Percentiles rank a stretch among this genome's conserved stretches.
phyloP scores from a whole-genome alignment of 805 yeast species.

The Kodamaea leandrae region DNA sequence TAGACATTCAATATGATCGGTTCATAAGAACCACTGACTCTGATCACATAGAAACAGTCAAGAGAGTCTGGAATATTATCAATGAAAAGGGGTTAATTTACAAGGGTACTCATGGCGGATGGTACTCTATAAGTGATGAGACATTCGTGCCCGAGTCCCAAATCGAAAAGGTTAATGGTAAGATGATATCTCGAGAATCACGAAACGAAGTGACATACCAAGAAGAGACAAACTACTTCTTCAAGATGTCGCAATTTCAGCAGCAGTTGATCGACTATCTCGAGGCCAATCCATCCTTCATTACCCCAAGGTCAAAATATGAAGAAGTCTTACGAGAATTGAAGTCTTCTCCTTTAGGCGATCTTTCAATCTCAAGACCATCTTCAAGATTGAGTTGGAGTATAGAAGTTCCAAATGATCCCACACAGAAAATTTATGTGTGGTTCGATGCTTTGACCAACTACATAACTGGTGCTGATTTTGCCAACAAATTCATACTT shows the following conservation, averaged over 20 bases:
- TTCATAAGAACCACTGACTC: slow-evolving; percentile 88
- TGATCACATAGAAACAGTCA: slow-evolving; percentile 70
- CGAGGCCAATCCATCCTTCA: slow-evolving; percentile 51
- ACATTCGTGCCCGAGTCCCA: slow-evolving; percentile 87
- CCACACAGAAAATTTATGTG: slow-evolving; percentile 79
- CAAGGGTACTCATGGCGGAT: slow-evolving; percentile 82
- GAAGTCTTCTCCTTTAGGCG: slow-evolving; percentile 46
- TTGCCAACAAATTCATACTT: slow-evolving; percentile 23
- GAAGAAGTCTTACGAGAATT: slow-evolving; percentile 58
- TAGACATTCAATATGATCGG: slow-evolving; percentile 61
- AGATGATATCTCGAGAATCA: slow-evolving; percentile 60
- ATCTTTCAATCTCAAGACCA: slow-evolving; percentile 88
- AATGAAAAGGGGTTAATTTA: slow-evolving; percentile 64
- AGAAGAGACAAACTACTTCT: slow-evolving; percentile 84
- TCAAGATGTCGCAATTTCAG: slow-evolving; percentile 64
- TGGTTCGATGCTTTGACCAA: slow-evolving; percentile 96
- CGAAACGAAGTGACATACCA: slow-evolving; percentile 72
- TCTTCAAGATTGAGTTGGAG: slow-evolving; percentile 81
- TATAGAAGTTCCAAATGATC: slow-evolving; percentile 78
- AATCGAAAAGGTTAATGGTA: slow-evolving; percentile 41
- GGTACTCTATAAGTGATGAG: slow-evolving; percentile 95
- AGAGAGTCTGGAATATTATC: slow-evolving; percentile 66
- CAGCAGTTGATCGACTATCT: slow-evolving; percentile 49
- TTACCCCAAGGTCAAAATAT: slow-evolving; percentile 63
- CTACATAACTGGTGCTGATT: slow-evolving; percentile 73